Base-by-base conservation (phyloP, 257 asterid genomes). In the Primulina eburnea region DNA sequence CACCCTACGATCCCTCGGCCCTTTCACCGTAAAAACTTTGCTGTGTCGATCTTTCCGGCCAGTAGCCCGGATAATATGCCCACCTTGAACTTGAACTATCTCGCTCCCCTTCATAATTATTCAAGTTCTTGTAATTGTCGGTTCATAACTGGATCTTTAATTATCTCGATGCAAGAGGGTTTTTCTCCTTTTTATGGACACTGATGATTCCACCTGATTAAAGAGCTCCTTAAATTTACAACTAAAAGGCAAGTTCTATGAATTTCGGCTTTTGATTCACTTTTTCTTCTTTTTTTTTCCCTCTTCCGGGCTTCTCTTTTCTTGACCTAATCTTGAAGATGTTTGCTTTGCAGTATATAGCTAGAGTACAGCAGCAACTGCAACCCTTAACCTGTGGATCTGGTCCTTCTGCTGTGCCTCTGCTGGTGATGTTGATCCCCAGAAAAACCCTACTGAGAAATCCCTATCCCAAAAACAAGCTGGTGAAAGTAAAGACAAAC, bases 1-100 rank as follows among this genome's bases (percentile, higher is more conserved):
- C 8, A 87, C 84, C 20, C 93, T 75, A 10, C 93, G 80, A 75
- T 87, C 93, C 67, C 87, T 67, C 0, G 88, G 88, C 8, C 93
- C 93, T 67, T 83, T 87, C 5, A 88, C 70, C 1, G 93, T 87
- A 72, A 67, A 71, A 3, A 87, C 87, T 21, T 86, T 86, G 83
- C 92, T 86, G 73, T 86, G 92, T 26, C 92, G 61, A 68, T 86
- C 92, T 62, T 83, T 86, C 68, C 67, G 71, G 35, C 82, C 72
- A 11, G 79, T 71, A 6, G 92, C 69, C 52, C 86, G 79, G 68
- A 86, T 21, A 34, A 86, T 82, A 17, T 68, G 89, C 0, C 87
- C 89, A 11, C 87, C 83, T 73, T 80, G 76, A 2, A 86, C 92
- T 68, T 80, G 82, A 2, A 80, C 82, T 62, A 80, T 82, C 67